phyloP scores from a whole-genome alignment of 163 green algal genomes.

The Chlorella variabilis region DNA sequence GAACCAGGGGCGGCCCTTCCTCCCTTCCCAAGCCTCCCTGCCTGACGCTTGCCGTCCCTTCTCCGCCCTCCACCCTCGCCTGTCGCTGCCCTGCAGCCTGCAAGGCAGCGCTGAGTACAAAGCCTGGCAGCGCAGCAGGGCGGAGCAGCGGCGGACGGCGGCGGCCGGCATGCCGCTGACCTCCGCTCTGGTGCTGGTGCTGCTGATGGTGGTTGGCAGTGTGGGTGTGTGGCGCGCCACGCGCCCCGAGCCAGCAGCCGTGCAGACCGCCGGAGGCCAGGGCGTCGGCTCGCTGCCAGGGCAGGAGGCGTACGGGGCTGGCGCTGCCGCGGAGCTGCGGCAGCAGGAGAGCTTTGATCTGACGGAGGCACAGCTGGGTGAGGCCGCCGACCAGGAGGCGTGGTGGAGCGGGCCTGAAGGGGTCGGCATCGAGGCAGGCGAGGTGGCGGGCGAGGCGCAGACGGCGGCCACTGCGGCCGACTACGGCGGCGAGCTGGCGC shows the following conservation, averaged over 20 bases:
- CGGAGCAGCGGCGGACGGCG: background rate
- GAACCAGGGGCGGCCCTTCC: no score
- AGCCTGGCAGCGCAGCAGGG: conserved; percentile 25
- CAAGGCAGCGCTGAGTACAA: conserved; percentile 36
- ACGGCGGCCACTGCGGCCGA: background rate
- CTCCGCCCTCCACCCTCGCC: no score
- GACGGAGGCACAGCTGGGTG: no score
- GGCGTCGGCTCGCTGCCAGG: no score
- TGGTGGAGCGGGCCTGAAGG: no score
- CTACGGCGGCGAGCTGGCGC: background rate
- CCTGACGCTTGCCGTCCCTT: no score
- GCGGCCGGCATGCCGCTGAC: background rate
- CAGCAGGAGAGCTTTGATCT: no score
- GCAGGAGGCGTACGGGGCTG: no score
- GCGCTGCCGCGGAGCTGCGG: no score
- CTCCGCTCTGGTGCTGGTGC: background rate
- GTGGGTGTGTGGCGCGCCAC: conserved; percentile 15
- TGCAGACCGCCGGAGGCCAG: background rate
- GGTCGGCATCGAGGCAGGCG: background rate
- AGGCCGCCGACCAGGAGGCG: no score
- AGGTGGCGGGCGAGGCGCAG: no score
- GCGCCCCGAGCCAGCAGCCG: background rate
- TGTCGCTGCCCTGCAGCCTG: conserved; percentile 42
- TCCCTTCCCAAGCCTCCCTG: no score
- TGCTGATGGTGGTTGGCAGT: background rate